Evolutionary conservation across 495 filamentous ascomycete species (phyloP), one percentile per base, ranked within the genome.

Genomic region (Hypoxylon trugodes): DNA sequence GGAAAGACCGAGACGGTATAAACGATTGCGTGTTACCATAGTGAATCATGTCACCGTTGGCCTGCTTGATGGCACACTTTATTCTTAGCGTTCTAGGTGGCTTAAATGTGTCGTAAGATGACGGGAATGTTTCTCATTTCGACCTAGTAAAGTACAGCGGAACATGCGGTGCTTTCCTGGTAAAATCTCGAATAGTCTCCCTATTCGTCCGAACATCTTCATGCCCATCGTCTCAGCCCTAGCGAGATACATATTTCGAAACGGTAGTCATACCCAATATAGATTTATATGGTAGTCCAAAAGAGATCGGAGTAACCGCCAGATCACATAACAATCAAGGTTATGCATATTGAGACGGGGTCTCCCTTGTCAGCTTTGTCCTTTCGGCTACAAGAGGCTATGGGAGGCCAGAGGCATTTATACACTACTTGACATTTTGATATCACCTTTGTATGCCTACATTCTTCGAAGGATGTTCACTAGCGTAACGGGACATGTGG

Each of bases 181-280:
- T n/a, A 41, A 15, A 32, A 4, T 9, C 25, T 16, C 4, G 21
- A 16, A 7, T 45, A 21, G 9, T 18, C 24, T 7, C 7, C 10
- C 9, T 16, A 33, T 21, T 2, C 26, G 4, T 21, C 25, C n/a
- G 12, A 3, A 33, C n/a, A 2, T 12, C 13, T 1, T n/a, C 18
- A 13, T 59, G 9, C 33, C 22, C 33, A n/a, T 1, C 33, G 35
- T 38, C 33, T 54, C 33, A 61, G 49, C 41, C 41, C 35, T 61
- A 32, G 33, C 25, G 36, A 61, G 33, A 25, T 54, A 38, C 21
- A 30, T 0, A 40, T 47, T 30, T 40, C 15, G 15, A 61, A 45
- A 53, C n/a, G 16, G 13, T 24, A 13, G 30, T 46, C 16, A 24
- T 53, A 21, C 47, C 40, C 38, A 47, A 18, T 37, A 16, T 22